Base-by-base conservation (phyloP, 176 grass and related monocot genomes). In the Phoenix roebelenii region DNA sequence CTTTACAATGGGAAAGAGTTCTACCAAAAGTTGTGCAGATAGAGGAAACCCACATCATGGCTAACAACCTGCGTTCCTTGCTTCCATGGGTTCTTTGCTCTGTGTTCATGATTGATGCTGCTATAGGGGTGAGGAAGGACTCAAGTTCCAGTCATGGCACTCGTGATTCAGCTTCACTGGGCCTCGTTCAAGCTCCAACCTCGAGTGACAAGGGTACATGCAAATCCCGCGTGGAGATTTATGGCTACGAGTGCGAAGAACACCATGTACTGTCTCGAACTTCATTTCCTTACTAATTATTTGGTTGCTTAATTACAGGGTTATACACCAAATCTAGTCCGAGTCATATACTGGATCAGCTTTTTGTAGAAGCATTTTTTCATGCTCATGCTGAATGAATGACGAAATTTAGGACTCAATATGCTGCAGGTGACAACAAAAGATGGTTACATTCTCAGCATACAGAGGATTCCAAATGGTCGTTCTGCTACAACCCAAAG, bases 361-460 rank as follows among this genome's bases (percentile, higher is more conserved):
- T 28, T 35, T 3, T 18, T 39, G 7, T 16, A 26, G 14, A 51
- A 53, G 5, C 24, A 12, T 54, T 18, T 29, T 52, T 18, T 26
- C 16, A 25, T 52, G 3, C 22, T 28, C 15, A 15, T 54, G 5
- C 15, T 28, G n/a, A 29, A 60, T 29, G 16, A 28, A 16, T 25
- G 15, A 16, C 29, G 17, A 54, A 70, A 49, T 4, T 22, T 18
- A 12, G 35, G 10, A 44, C 35, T 44, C 3, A 9, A 44, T 14
- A 14, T 67, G 25, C 67, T 49, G 26, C 28, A 86, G 66, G 78
- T 86, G 49, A 82, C 78, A 58, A 78, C 84, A 67, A 54, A 82
- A 53, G 84, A 86, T 78, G 78, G 84, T 25, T 86, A 82, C 55
- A 86, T 86, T 58, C 84, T 86, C 74, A 78, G 78, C 48, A 54